These are phyloP conservation scores for Mentha longifolia DNA, from an alignment of 257 asterid species.

Conservation along the genomic window DNA sequence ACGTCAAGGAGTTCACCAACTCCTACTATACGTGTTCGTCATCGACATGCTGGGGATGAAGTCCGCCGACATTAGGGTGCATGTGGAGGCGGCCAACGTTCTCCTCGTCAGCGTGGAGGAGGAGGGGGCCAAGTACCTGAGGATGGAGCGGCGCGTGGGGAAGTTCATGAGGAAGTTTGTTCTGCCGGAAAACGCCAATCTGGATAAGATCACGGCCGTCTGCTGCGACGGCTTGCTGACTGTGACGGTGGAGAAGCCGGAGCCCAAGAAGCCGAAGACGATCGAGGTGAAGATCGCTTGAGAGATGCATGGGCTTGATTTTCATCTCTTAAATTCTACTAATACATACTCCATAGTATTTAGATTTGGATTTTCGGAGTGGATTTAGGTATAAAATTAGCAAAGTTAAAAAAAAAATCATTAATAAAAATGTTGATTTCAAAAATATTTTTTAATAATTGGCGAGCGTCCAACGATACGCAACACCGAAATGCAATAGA, in stretches of 20 bases:
- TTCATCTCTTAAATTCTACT: no score
- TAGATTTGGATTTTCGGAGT: no score
- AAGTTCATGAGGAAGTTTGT: constrained; percentile 52
- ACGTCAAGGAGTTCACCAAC: constrained; percentile 42
- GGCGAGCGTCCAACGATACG: no score
- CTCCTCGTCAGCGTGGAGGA: constrained; percentile 45
- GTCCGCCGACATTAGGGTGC: constrained; percentile 44
- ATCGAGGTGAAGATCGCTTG: constrained; percentile 31
- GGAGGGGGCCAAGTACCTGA: constrained; percentile 44
- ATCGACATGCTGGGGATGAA: constrained; percentile 49
- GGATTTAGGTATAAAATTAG: no score
- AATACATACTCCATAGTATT: no score
- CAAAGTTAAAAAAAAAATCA: no score
- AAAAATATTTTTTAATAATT: no score
- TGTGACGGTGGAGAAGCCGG: constrained; percentile 48
- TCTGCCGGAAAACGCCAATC: constrained; percentile 49
- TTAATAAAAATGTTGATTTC: no score
- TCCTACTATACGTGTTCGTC: constrained; percentile 38
- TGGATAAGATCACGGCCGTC: constrained; percentile 40
- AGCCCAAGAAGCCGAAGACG: constrained; percentile 43
- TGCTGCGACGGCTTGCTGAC: constrained; percentile 47
- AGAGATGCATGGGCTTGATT: no score
- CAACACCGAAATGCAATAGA: no score
- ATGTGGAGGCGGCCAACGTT: constrained; percentile 46
- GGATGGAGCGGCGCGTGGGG: constrained; percentile 53